These are phyloP conservation scores for Piloderma croceum DNA, from an alignment of 768 basidiomycete species.

Conservation along the genomic window DNA sequence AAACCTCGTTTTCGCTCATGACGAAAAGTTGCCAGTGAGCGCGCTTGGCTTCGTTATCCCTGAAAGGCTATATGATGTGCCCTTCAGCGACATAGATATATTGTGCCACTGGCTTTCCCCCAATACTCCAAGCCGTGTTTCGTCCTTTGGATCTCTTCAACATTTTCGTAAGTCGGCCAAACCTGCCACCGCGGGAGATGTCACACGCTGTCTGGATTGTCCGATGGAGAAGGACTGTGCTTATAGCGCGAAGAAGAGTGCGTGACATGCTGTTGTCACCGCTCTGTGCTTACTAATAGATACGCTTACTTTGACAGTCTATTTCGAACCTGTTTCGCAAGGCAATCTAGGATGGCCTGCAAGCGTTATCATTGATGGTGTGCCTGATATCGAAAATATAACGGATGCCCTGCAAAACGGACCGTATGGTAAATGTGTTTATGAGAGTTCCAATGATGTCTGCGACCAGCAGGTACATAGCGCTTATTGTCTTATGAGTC, in stretches of 20 bases:
- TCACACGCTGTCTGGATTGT: conserved; percentile 75
- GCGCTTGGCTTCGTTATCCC: conserved; percentile 1
- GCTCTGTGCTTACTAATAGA: not conserved
- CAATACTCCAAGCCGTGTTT: conserved; percentile 58
- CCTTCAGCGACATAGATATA: conserved; percentile 74
- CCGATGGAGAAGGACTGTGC: conserved; percentile 65
- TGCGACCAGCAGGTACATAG: conserved; percentile 70
- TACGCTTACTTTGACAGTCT: conserved; percentile 47
- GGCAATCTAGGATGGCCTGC: conserved; percentile 56
- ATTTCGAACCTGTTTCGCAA: conserved; percentile 63
- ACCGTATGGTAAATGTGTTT: conserved; percentile 80
- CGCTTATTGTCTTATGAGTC: not conserved
- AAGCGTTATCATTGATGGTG: conserved; percentile 63
- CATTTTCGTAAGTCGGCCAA: conserved; percentile 76
- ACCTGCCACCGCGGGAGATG: conserved; percentile 60
- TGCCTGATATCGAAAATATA: conserved; percentile 85
- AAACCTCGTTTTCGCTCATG: conserved; percentile 78
- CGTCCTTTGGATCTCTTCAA: conserved; percentile 80
- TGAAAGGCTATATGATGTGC: conserved; percentile 3
- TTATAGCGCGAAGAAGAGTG: conserved; percentile 85
- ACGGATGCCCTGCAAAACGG: conserved; percentile 62
- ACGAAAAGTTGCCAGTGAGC: conserved; percentile 87
- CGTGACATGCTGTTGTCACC: conserved; percentile 11
- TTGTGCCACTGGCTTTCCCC: conserved; percentile 74
- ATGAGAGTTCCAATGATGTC: conserved; percentile 80